Conservation (phyloP, 352 stramenopile genomes). For the Phytophthora pistaciae region DNA sequence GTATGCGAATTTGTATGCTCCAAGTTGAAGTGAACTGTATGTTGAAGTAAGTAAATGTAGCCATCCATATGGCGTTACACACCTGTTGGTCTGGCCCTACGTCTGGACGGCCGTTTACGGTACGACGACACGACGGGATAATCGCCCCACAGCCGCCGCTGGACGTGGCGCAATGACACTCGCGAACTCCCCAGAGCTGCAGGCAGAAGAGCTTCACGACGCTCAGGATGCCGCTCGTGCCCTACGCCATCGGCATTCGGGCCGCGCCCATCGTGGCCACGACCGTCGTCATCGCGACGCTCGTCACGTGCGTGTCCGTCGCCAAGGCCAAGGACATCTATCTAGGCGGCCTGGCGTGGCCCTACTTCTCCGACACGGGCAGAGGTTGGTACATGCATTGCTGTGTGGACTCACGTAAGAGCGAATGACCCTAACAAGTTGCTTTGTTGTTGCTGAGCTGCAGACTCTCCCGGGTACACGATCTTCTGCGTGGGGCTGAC, state of each 20-base stretch:
- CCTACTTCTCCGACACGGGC: constrained; percentile 66
- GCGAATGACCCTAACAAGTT: background rate
- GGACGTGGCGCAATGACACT: constrained; percentile 12
- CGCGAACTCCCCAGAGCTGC: constrained; percentile 16
- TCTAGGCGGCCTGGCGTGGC: constrained; percentile 54
- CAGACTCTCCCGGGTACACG: constrained; percentile 46
- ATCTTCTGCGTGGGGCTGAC: constrained; percentile 49
- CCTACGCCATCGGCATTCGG: constrained; percentile 25
- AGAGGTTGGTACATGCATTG: constrained; percentile 29
- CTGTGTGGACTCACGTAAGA: background rate
- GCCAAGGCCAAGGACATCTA: constrained; percentile 51
- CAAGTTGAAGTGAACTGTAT: constrained; percentile 22
- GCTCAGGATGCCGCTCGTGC: constrained; percentile 1
- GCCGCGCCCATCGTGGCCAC: constrained; percentile 45
- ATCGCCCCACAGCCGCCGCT: background rate
- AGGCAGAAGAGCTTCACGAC: background rate
- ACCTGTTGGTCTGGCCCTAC: constrained; percentile 23
- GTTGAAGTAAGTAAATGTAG: constrained; percentile 20
- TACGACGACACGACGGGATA: constrained; percentile 23
- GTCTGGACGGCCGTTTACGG: constrained; percentile 18
- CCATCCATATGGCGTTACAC: constrained; percentile 4
- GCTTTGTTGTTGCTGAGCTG: background rate
- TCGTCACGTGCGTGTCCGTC: constrained; percentile 55
- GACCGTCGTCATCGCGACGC: constrained; percentile 36
- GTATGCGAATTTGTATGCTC: background rate